Evolutionary conservation across 2,329 filamentous ascomycete species (phyloP).

Genomic region (Trichoderma sp.): DNA sequence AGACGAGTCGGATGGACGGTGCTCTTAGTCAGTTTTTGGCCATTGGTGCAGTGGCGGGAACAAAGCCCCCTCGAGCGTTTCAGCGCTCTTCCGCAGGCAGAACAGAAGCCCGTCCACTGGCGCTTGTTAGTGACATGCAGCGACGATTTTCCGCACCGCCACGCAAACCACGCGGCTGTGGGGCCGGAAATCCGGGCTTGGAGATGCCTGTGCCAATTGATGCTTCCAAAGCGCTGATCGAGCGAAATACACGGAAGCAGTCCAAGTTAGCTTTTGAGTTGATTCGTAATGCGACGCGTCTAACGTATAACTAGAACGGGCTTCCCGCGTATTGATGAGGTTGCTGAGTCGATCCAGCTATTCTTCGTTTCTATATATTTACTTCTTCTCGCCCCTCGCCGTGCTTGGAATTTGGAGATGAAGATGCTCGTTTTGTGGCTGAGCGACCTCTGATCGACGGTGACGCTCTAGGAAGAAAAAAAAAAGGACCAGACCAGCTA

Average conservation of each 20-base stretch:
- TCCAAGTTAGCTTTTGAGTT: background rate
- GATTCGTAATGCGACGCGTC: constrained; percentile 10
- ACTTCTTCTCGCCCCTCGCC: background rate
- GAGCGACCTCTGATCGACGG: background rate
- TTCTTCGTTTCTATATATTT: background rate
- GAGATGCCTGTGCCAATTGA: constrained; percentile 3
- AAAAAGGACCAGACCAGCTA: background rate
- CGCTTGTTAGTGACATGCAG: background rate
- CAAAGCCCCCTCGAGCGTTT: background rate
- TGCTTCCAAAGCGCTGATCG: background rate
- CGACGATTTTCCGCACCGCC: constrained; percentile 32
- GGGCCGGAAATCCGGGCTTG: constrained; percentile 28
- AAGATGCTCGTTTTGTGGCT: constrained; percentile 1
- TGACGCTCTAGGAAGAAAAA: background rate
- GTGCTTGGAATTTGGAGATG: background rate
- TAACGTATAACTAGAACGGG: background rate
- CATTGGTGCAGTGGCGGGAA: constrained; percentile 6
- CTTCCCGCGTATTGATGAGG: background rate
- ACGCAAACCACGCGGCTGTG: constrained; percentile 33
- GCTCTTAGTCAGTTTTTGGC: background rate
- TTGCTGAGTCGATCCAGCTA: background rate
- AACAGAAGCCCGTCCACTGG: background rate
- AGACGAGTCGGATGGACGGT: constrained; percentile 7
- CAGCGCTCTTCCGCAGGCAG: background rate
- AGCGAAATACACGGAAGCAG: background rate